Conservation (phyloP, 768 basidiomycete species). For the Kwoniella bestiolae region DNA sequence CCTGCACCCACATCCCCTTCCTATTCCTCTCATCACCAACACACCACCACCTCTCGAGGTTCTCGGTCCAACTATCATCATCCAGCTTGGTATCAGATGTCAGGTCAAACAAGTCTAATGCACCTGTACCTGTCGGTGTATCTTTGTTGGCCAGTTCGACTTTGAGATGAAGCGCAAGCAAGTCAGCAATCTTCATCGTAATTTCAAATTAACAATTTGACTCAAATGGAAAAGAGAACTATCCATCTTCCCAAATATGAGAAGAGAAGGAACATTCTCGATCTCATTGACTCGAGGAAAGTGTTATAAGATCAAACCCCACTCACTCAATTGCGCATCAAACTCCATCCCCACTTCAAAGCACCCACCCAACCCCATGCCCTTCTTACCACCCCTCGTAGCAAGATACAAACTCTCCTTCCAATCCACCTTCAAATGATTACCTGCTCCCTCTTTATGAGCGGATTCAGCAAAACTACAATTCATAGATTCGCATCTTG, state of each 20-base stretch:
- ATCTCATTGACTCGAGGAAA: too few relatives aligned
- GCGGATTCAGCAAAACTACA: conserved; percentile 8
- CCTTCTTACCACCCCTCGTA: conserved; percentile 75
- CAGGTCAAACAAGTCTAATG: conserved; percentile 71
- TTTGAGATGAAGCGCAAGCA: too few relatives aligned
- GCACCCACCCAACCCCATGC: conserved; percentile 64
- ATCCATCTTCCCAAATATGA: too few relatives aligned
- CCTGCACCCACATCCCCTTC: conserved; percentile 75
- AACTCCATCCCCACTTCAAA: conserved; percentile 52
- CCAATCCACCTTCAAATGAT: conserved; percentile 71
- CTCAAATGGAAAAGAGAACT: too few relatives aligned
- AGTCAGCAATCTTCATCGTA: conserved; percentile 38
- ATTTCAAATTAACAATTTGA: background rate
- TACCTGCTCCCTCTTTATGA: conserved; percentile 16
- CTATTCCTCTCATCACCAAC: conserved; percentile 74
- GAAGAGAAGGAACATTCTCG: too few relatives aligned
- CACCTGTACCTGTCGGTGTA: conserved; percentile 62
- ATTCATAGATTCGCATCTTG: conserved; percentile 7
- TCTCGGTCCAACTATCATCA: conserved; percentile 59
- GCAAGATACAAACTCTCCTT: conserved; percentile 79
- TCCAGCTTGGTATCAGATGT: conserved; percentile 5
- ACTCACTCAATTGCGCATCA: conserved; percentile 55
- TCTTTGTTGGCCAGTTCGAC: conserved; percentile 59
- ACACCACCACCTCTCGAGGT: conserved; percentile 91
- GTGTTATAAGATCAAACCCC: too few relatives aligned